These are phyloP conservation scores for Lipomyces kockii DNA, from an alignment of 805 yeast genomes.

Conservation along the genomic window DNA sequence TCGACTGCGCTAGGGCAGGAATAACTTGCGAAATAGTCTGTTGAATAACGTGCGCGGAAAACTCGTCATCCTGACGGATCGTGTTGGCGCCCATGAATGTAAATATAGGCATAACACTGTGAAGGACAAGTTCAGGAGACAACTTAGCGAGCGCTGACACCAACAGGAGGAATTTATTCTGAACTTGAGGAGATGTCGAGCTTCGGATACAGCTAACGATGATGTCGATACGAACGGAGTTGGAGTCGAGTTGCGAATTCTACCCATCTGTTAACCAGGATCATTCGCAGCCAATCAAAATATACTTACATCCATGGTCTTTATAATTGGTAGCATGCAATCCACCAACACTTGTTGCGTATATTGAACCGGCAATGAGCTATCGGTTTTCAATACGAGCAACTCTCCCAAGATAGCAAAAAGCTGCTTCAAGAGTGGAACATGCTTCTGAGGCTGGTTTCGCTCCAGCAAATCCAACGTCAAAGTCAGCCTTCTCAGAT, in stretches of 20 bases:
- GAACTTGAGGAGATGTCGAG: conserved; percentile 91
- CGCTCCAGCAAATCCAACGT: conserved; percentile 79
- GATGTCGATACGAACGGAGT: conserved; percentile 81
- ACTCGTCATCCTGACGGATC: conserved; percentile 94
- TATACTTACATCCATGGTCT: conserved; percentile 46
- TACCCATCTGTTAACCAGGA: conserved; percentile 4
- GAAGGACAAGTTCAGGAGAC: conserved; percentile 88
- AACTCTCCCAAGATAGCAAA: conserved; percentile 50
- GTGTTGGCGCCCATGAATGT: conserved; percentile 99
- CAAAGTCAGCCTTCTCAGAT: conserved; percentile 65
- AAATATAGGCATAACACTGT: conserved; percentile 98
- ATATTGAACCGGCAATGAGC: conserved; percentile 86
- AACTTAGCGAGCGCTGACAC: conserved; percentile 85
- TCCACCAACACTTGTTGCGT: conserved; percentile 89
- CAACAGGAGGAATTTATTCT: conserved; percentile 81
- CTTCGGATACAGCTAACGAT: conserved; percentile 89
- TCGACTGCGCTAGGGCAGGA: conserved; percentile 75
- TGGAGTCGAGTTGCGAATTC: conserved; percentile 55
- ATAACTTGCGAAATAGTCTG: conserved; percentile 88
- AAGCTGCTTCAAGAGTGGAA: conserved; percentile 43
- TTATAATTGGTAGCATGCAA: conserved; percentile 75
- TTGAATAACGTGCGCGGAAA: conserved; percentile 88
- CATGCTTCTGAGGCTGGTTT: conserved; percentile 41
- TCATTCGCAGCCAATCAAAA: conserved; percentile 24
- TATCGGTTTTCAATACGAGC: conserved; percentile 77